Evolutionary conservation across 2,329 filamentous ascomycete genomes (phyloP), one percentile per base, ranked within the genome.

Genomic region (Bipolaris sorokiniana): DNA sequence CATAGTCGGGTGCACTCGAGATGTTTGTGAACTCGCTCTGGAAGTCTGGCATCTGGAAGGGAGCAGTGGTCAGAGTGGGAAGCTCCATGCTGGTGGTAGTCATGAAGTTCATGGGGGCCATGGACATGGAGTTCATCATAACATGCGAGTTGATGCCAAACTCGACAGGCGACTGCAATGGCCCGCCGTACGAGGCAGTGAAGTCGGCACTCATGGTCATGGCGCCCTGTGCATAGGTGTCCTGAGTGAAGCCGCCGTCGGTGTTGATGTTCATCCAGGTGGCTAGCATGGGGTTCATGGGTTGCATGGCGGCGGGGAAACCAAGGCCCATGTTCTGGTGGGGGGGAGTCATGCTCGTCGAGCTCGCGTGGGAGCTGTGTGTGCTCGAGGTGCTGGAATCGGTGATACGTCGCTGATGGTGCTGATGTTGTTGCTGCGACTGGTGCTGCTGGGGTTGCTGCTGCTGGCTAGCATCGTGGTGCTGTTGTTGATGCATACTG

Each of bases 21-120:
- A 77, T 76, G 61, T 75, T 72, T 45, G 89, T 84, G 65, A 90
- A 80, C 72, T 89, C 87, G 56, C 85, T 83, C 66, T 90, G 87
- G 68, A 96, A 90, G 70, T 96, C 92, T 62, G 91, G 72, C 66
- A 81, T 78, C 48, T 68, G 67, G 37, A 77, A 78, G 48, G 72
- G 68, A 2, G 67, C 63, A 3, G 78, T 76, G 5, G 68, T 67
- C 76, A 81, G 78, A 28, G 79, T 76, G 64, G 74, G 73, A 68
- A 78, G 79, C 10, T 76, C 73, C 73, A 81, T 79, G 48, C 74
- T 73, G 58, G 79, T 71, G 20, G 76, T 75, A 38, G 77, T 77
- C 63, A 77, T 73, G 54, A 77, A 65, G 22, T 49, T 58, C 55
- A 58, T 50, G 26, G 55, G 55, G 5, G 55, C 38, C 50, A 57